These are phyloP conservation scores for Trichoderma gamsii DNA, from an alignment of 495 filamentous ascomycete genomes.

Conservation along the genomic window DNA sequence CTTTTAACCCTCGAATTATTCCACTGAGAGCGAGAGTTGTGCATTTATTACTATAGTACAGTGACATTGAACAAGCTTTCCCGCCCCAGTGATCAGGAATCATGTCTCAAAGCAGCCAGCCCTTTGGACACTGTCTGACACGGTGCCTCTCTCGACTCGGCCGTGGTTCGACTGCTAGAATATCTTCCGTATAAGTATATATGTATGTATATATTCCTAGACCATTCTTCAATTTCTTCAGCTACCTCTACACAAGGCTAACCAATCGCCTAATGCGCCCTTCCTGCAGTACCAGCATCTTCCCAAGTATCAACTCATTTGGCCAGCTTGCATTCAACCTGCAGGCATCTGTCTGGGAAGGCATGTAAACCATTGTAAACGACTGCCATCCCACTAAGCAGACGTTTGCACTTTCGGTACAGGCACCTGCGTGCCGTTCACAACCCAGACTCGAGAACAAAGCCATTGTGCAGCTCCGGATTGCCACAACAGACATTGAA, in stretches of 20 bases:
- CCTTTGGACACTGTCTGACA: neutral
- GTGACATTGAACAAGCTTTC: too few species aligned
- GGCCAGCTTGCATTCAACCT: neutral
- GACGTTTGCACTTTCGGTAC: neutral
- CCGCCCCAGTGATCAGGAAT: too few species aligned
- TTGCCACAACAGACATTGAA: neutral
- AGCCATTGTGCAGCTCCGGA: neutral
- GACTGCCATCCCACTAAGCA: neutral
- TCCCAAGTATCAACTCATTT: conserved; percentile 8
- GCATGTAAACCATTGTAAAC: neutral
- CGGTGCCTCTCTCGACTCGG: neutral
- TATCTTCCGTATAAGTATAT: neutral
- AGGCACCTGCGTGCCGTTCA: neutral
- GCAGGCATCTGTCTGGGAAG: neutral
- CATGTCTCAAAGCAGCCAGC: neutral
- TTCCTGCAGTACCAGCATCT: conserved; percentile 4
- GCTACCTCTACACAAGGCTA: conserved; percentile 8
- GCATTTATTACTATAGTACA: neutral
- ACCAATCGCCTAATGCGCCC: conserved; percentile 6
- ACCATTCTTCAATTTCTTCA: conserved; percentile 10
- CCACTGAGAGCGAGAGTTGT: neutral
- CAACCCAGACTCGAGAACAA: neutral
- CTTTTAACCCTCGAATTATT: neutral
- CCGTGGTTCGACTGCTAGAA: neutral
- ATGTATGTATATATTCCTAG: neutral